Base-by-base conservation (phyloP, 805 yeast genomes). In the Isabelozyma rhagii region DNA sequence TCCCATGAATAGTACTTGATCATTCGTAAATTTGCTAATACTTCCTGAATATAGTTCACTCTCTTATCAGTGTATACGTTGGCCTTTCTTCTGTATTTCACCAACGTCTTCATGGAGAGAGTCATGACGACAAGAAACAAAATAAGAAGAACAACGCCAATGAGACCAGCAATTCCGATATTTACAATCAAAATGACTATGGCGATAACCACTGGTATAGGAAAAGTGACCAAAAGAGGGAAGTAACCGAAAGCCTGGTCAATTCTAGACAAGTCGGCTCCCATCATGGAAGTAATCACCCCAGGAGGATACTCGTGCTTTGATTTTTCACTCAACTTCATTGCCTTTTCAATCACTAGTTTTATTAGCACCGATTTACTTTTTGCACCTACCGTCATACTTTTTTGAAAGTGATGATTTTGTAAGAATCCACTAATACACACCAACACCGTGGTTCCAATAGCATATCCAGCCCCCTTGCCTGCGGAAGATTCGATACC, bases 381-480 rank as follows among this genome's bases (percentile, higher is more conserved):
- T 43, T 55, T 46, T 15, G 54, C 53, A 10, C 60, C 62, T 4
- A 52, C 47, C 3, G 47, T 17, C 53, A 49, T 46, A 25, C 54
- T 49, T 40, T 47, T 31, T 13, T 54, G 56, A 14, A 55, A 34
- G 40, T 46, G 50, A 28, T 57, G 56, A 41, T 55, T 51, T 25
- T 52, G 50, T 6, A 48, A 28, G 13, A 53, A 8, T 3, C 55
- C 54, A 34, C 50, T 39, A 1, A 49, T 10, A 27, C 44, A 47
- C 9, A 83, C 76, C 62, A 89, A 67, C 0, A 69, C 51, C 39
- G 83, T 72, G 8, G 85, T 74, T n/a, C 91, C 94, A 39, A 88
- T 69, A 3, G 89, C 85, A 55, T 79, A 84, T 6, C 92, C 96
- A 18, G 85, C 72, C 47, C 94, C 96, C 21, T 64, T 68, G 17